A percentile compares a stretch with the other conserved stretches of the same genome.
phyloP scores from a whole-genome alignment of 768 basidiomycete genomes.

The Pleurotus sapidus region DNA sequence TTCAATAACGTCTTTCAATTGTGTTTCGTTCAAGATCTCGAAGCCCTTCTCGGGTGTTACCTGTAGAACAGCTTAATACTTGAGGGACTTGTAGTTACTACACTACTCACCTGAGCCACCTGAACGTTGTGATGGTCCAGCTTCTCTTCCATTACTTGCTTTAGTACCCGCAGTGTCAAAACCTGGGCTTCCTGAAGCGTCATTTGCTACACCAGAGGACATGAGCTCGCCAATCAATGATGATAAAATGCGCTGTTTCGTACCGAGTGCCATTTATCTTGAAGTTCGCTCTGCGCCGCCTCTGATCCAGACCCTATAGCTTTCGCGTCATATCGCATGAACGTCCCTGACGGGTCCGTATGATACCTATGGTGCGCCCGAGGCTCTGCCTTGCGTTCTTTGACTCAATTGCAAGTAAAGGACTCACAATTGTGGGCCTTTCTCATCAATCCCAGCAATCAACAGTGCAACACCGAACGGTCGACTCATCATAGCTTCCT shows the following conservation, averaged over 20 bases:
- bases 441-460: slow-evolving; percentile 96
- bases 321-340: slow-evolving; percentile 95
- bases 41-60: slow-evolving; percentile 86
- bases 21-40: slow-evolving; percentile 79
- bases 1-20: slow-evolving; percentile 83
- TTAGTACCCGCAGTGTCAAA: slow-evolving; percentile 84
- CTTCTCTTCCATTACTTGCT: slow-evolving; percentile 99
- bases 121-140: slow-evolving; percentile 99
- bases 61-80: slow-evolving; percentile 30
- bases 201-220: slow-evolving; percentile 68
- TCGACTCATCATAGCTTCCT: slow-evolving; percentile 98
- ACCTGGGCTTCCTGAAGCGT: slow-evolving; percentile 84
- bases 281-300: slow-evolving; percentile 94
- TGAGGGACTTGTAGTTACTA: slow-evolving; percentile 1
- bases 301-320: slow-evolving; percentile 98
- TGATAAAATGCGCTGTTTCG: slow-evolving; percentile 9
- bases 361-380: slow-evolving; percentile 63
- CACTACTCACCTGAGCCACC: slow-evolving; percentile 74
- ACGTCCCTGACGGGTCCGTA: slow-evolving; percentile 98
- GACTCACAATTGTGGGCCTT: slow-evolving; percentile 91
- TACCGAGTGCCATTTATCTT: slow-evolving; percentile 97
- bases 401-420: neutral
- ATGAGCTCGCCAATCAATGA: neutral
- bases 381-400: neutral
- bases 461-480: slow-evolving; percentile 97